phyloP scores from a whole-genome alignment of 2,329 filamentous ascomycete species.

The Talaromyces sp. region DNA sequence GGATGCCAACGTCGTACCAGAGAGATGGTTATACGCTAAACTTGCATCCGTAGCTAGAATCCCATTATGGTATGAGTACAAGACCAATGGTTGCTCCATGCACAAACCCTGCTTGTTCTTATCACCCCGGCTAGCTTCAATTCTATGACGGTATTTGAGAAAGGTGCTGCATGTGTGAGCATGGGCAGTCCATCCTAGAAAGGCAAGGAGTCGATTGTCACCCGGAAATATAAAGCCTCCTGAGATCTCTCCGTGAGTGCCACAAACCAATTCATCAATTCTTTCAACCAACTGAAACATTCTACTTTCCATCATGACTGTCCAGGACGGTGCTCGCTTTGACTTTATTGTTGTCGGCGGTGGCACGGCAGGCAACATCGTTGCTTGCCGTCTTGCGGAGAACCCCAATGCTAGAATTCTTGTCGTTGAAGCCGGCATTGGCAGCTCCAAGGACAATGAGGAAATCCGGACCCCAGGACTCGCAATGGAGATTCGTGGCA shows the following conservation, averaged over 20 bases:
- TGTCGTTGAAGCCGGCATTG: constrained; percentile 18
- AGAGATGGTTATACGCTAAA: not conserved
- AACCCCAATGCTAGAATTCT: constrained; percentile 12
- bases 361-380: constrained; percentile 28
- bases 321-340: constrained; percentile 12
- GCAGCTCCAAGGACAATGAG: constrained; percentile 42
- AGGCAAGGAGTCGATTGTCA: not conserved
- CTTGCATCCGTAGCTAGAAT: not conserved
- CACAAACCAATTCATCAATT: not conserved
- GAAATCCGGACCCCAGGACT: constrained; percentile 54
- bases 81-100: not conserved
- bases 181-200: not conserved
- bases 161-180: not conserved
- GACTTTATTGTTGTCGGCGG: constrained; percentile 34
- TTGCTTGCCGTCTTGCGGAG: constrained; percentile 32
- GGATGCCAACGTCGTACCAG: not conserved
- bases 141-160: not conserved
- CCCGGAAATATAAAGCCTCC: not conserved
- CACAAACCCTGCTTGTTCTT: not conserved
- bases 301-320: not conserved
- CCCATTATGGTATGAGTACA: not conserved
- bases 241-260: not conserved
- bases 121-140: not conserved
- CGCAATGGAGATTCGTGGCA: constrained; percentile 52
- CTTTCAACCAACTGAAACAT: not conserved